Base-by-base conservation (phyloP, 441 rosid genomes). In the Manihot esculenta region DNA sequence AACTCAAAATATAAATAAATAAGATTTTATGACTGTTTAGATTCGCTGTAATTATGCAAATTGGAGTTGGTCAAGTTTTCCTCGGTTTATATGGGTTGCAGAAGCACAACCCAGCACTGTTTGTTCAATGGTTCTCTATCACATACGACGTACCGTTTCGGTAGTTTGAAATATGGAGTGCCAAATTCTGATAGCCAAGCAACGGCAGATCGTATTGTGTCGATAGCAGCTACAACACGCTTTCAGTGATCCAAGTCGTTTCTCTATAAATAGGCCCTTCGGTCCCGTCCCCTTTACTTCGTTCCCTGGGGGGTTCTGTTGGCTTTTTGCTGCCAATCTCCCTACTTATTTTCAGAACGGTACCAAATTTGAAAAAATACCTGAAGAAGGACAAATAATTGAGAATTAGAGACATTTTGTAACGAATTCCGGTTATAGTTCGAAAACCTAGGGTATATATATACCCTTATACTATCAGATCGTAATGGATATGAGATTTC, bases 401-500 rank as follows among this genome's bases (percentile, higher is more conserved):
- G 60, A 12, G 10, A 55, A 20, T 9, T 5, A 24, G 33, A 55
- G 24, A 20, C 59, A n/a, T n/a, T n/a, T n/a, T n/a, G n/a, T n/a
- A 57, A 15, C 4, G 0, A 11, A 30, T 50, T 27, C 1, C 35
- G 45, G 0, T 14, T 18, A 21, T 33, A 7, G 7, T 24, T 51
- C 18, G 64, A 51, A 74, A 58, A 33, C 23, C 66, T 63, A 72
- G 57, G 61, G 60, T 47, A n/a, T n/a, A n/a, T n/a, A n/a, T n/a
- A n/a, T n/a, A n/a, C n/a, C n/a, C n/a, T n/a, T n/a, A n/a, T 84
- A 81, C 10, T 41, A 66, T 27, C 47, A 38, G 74, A 66, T 57
- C 76, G 77, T 72, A 80, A 96, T 96, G 99, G 99, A 96, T 84
- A 78, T 82, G 63, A 84, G 98, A 14, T 93, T 92, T 55, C 90